phyloP scores from a whole-genome alignment of 2,329 filamentous ascomycete genomes.

The Fusarium nodosum region DNA sequence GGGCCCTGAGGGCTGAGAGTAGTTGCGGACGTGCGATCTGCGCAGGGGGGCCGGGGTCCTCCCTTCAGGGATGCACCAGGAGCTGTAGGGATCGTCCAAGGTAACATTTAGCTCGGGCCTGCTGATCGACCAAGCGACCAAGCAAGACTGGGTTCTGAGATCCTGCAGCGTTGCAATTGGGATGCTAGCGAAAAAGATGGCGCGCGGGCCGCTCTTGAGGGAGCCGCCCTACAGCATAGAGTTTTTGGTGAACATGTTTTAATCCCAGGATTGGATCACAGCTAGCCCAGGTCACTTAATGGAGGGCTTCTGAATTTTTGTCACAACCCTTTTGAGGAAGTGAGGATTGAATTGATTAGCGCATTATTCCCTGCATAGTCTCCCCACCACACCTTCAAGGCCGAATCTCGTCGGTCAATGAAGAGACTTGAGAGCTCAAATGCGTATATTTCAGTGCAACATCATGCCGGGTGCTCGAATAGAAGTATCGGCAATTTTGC shows the following conservation, averaged over 20 bases:
- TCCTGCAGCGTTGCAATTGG: constrained; percentile 39
- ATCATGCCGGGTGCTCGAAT: constrained; percentile 6
- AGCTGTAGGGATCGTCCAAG: constrained; percentile 45
- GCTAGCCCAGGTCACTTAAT: constrained; percentile 11
- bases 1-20: constrained; percentile 16
- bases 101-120: constrained; percentile 37
- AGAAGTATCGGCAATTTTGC: background rate
- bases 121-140: constrained; percentile 31
- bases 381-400: constrained; percentile 27
- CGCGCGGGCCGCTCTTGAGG: constrained; percentile 44
- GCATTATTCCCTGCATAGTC: constrained; percentile 23
- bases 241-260: constrained; percentile 28
- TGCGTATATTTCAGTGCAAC: constrained; percentile 4
- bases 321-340: constrained; percentile 28
- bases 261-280: constrained; percentile 27
- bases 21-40: constrained; percentile 48
- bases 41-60: constrained; percentile 48
- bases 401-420: constrained; percentile 38
- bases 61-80: constrained; percentile 42
- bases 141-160: constrained; percentile 32
- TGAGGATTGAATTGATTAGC: constrained; percentile 36
- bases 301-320: constrained; percentile 17
- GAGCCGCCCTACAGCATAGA: constrained; percentile 38
- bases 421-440: constrained; percentile 8
- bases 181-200: constrained; percentile 39